A percentile compares a stretch with the other conserved stretches of the same genome.
Conservation (phyloP, 225 moss, liverwort and hornwort genomes). For the Rhytidiadelphus loreus region DNA sequence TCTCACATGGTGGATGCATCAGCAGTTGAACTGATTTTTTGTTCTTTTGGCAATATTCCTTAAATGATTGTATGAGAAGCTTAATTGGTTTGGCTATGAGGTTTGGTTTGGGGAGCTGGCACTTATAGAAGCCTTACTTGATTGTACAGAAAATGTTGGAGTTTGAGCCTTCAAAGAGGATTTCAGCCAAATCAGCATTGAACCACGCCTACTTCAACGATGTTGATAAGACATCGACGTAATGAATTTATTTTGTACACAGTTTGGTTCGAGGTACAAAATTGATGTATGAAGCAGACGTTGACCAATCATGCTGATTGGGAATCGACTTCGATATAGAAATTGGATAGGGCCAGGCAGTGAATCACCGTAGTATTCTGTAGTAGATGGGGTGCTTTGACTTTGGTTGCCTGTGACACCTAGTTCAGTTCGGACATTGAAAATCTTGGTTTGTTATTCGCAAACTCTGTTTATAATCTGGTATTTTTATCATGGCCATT, state of each 20-base stretch:
- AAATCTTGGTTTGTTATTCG: background rate
- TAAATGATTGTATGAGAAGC: no score
- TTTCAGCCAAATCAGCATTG: constrained; percentile 40
- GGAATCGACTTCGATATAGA: background rate
- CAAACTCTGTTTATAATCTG: background rate
- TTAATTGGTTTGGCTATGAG: no score
- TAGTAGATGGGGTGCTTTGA: background rate
- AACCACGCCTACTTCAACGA: constrained; percentile 30
- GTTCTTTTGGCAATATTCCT: background rate
- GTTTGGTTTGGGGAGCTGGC: background rate
- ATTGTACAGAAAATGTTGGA: constrained; percentile 36
- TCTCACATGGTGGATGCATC: background rate
- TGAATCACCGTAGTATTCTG: background rate
- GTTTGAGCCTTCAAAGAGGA: constrained; percentile 38
- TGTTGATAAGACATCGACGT: constrained; percentile 3
- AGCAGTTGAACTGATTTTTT: background rate
- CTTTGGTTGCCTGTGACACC: background rate
- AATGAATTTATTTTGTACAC: background rate
- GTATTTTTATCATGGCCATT: background rate
- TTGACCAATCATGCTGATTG: constrained; percentile 27
- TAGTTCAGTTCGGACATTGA: background rate
- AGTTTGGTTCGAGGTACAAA: no score
- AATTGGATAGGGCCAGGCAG: background rate
- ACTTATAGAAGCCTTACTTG: background rate
- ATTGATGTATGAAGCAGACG: background rate